Evolutionary conservation across 2,329 filamentous ascomycete species (phyloP), one percentile per base, ranked within the genome.

Genomic region (Neurospora crassa): DNA sequence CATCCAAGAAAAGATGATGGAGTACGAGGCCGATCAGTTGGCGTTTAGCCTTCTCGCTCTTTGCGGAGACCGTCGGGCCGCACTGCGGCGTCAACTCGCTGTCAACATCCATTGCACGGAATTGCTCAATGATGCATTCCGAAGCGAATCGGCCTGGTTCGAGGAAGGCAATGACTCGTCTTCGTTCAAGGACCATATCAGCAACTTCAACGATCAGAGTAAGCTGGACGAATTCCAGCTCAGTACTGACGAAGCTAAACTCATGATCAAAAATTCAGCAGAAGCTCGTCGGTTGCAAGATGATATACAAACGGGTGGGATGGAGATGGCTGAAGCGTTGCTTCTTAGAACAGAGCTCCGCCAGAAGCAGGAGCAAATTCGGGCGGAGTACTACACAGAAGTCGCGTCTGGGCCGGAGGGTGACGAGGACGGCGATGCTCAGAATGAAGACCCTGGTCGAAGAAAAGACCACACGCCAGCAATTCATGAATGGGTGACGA

Each of bases 1-100:
- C 10, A 90, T 97, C 70, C 81, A 88, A 69, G 82, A 84, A 1
- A 87, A 91, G 67, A 95, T 96, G 86, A 80, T 84, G 10, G 85
- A 88, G 72, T 89, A 91, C 74, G 87, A 88, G 73, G 89, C 88
- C 42, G 88, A 85, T 12, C 85, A 89, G 69, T 85, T 92, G 40
- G 87, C 90, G n/a, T 96, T 93, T 81, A 94, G 89, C 74, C 87
- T 97, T 45, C 84, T 97, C 68, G 90, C 92, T 34, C 82, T 97
- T 2, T 91, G 91, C 73, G 86, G 87, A 71, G 91, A 90, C 71
- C 90, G 92, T 0, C 79, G 91, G 1, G 76, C 81, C 14, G 78
- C 81, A 3, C 81, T 89, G 12, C 83, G 78, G 71, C 86, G 72
- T 79, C 81, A 80, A 5, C 82, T 90, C 29, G 82, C 83, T 1